Evolutionary conservation across 768 basidiomycete genomes (phyloP).

Genomic region (Suillus occidentalis): DNA sequence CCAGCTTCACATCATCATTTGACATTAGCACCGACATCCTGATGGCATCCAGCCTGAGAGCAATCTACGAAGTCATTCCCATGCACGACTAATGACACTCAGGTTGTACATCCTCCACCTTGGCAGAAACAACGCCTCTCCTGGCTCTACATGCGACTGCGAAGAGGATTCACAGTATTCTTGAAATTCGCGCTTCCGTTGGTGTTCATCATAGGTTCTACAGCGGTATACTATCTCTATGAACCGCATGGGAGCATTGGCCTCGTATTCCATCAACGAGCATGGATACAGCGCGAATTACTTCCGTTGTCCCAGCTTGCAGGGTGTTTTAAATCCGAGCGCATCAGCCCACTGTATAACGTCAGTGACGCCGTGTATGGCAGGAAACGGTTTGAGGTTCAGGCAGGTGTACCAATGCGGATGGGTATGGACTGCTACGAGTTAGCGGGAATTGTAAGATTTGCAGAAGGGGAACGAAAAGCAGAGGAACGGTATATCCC

Average conservation of each 20-base stretch:
- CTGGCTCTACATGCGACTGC: constrained; percentile 23
- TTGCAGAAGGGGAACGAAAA: constrained; percentile 12
- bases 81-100: not conserved
- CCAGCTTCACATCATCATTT: not conserved
- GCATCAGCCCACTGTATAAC: constrained; percentile 68
- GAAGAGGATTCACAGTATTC: constrained; percentile 33
- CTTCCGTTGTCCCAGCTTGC: constrained; percentile 59
- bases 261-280: constrained; percentile 70
- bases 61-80: not conserved
- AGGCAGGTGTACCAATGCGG: constrained; percentile 76
- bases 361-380: constrained; percentile 62
- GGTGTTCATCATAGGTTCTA: constrained; percentile 27
- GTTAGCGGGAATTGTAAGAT: constrained; percentile 78
- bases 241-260: constrained; percentile 78
- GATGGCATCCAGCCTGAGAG: not conserved
- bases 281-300: constrained; percentile 75
- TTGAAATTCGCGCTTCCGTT: constrained; percentile 46
- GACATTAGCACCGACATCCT: not conserved
- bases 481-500: constrained; percentile 23
- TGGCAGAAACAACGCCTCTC: not conserved
- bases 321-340: constrained; percentile 70
- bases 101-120: not conserved
- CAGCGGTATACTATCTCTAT: constrained; percentile 50
- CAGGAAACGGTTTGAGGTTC: constrained; percentile 66
- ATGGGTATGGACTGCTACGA: constrained; percentile 90